These are phyloP conservation scores for Truncatella angustata DNA, from an alignment of 2,329 filamentous ascomycete genomes.

Conservation along the genomic window DNA sequence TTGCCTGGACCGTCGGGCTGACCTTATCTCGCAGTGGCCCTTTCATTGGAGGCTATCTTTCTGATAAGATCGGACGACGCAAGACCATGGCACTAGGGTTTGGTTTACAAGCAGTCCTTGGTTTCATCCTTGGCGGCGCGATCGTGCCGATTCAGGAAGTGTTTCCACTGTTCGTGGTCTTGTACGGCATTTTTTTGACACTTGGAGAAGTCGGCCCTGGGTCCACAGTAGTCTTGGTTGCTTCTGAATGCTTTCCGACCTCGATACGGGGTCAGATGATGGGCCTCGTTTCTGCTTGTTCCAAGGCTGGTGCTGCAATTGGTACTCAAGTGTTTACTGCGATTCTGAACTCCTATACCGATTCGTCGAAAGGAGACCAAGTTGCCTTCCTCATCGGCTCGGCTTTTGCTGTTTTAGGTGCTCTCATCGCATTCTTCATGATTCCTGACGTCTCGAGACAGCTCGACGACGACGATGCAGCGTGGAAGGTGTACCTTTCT, in stretches of 20 bases:
- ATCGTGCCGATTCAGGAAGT: slow-evolving; percentile 41
- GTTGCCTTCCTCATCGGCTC: slow-evolving; percentile 50
- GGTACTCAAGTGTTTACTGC: slow-evolving; percentile 50
- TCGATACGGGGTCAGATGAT: slow-evolving; percentile 48
- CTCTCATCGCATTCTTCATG: slow-evolving; percentile 40
- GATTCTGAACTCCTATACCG: slow-evolving; percentile 42
- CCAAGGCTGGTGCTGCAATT: slow-evolving; percentile 49
- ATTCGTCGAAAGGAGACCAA: slow-evolving; percentile 42
- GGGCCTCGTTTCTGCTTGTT: slow-evolving; percentile 44
- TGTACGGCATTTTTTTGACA: slow-evolving; percentile 49
- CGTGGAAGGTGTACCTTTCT: slow-evolving; percentile 41
- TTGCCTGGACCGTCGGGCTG: background rate
- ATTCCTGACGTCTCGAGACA: slow-evolving; percentile 42
- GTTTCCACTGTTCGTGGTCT: slow-evolving; percentile 48
- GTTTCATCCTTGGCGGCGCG: slow-evolving; percentile 49
- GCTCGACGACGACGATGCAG: slow-evolving; percentile 42
- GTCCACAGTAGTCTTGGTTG: slow-evolving; percentile 36
- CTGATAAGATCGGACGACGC: slow-evolving; percentile 47
- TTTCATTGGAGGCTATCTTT: slow-evolving; percentile 45
- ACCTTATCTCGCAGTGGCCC: slow-evolving; percentile 24
- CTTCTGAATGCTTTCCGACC: slow-evolving; percentile 49
- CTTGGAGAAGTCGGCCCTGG: slow-evolving; percentile 51
- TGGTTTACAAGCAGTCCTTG: slow-evolving; percentile 40
- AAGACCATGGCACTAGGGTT: slow-evolving; percentile 52
- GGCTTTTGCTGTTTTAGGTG: slow-evolving; percentile 45